A percentile compares a stretch with the other conserved stretches of the same genome.
Conservation (phyloP, 139 green algal species). For the Ostreobium quekettii region DNA sequence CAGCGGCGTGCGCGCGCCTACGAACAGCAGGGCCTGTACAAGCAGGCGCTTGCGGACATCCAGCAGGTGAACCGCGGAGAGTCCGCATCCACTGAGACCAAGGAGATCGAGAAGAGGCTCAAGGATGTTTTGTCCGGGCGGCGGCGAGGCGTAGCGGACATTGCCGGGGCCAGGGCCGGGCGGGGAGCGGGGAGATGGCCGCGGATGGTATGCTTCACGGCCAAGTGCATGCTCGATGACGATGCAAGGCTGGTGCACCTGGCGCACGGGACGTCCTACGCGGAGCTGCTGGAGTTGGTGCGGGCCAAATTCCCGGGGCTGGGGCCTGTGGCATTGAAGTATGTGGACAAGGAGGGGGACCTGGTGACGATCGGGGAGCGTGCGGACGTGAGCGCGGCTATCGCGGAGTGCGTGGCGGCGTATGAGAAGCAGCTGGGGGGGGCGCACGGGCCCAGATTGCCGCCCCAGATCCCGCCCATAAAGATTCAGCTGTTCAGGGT, state of each 20-base stretch:
- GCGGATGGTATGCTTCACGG: conserved; percentile 19
- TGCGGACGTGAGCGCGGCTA: conserved; percentile 33
- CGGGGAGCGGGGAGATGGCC: neutral
- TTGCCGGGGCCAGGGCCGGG: neutral
- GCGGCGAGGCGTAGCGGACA: conserved; percentile 20
- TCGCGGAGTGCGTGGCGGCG: conserved; percentile 18
- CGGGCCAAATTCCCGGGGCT: conserved; percentile 56
- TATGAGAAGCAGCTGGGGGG: conserved; percentile 33
- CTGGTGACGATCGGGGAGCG: conserved; percentile 61
- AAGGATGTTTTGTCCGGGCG: conserved; percentile 42
- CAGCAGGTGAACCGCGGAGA: conserved; percentile 35
- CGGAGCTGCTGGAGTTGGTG: conserved; percentile 57
- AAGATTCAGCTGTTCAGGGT: conserved; percentile 29
- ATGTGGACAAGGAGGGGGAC: conserved; percentile 60
- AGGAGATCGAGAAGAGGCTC: conserved; percentile 60
- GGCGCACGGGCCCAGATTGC: conserved; percentile 23
- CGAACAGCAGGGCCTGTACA: conserved; percentile 68
- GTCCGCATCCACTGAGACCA: conserved; percentile 41
- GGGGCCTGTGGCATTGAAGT: conserved; percentile 46
- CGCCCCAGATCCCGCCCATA: conserved; percentile 31
- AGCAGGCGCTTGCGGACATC: conserved; percentile 68
- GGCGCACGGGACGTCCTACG: conserved; percentile 44
- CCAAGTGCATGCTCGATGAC: conserved; percentile 54
- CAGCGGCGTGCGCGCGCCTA: conserved; percentile 56
- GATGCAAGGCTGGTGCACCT: conserved; percentile 68